Conservation (phyloP, 2,329 filamentous ascomycete genomes). For the Arachnomyces sp. region DNA sequence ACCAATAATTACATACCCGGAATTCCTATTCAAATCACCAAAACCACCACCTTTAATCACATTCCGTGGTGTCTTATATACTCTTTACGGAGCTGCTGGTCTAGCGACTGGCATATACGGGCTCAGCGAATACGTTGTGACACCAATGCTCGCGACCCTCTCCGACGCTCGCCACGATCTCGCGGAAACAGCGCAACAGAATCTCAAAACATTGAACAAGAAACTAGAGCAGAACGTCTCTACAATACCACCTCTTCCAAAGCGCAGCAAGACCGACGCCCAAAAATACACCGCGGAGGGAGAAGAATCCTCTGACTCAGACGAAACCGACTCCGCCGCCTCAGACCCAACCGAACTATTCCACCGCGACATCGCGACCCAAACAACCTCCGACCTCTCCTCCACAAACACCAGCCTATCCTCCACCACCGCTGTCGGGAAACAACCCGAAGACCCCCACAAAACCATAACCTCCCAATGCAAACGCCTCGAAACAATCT, state of each 20-base stretch:
- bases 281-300: conserved; percentile 27
- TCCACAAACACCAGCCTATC: conserved; percentile 13
- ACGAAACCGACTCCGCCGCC: conserved; percentile 42
- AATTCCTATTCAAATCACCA: conserved; percentile 53
- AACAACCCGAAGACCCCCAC: conserved; percentile 8
- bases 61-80: conserved; percentile 48
- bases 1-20: conserved; percentile 60
- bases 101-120: conserved; percentile 51
- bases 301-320: conserved; percentile 43
- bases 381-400: conserved; percentile 43
- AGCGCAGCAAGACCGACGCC: conserved; percentile 18
- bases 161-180: conserved; percentile 52
- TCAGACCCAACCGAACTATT: conserved; percentile 59
- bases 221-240: conserved; percentile 48
- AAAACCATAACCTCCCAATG: conserved; percentile 25
- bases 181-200: conserved; percentile 42
- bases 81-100: conserved; percentile 50
- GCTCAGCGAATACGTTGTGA: conserved; percentile 51
- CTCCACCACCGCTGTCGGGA: conserved; percentile 10
- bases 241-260: conserved; percentile 38
- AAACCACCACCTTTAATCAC: conserved; percentile 56
- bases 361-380: conserved; percentile 56
- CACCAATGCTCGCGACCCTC: conserved; percentile 51
- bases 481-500: conserved; percentile 43
- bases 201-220: conserved; percentile 50